These are phyloP conservation scores for Rhododendron kiyosumense DNA, from an alignment of 148 eudicot genomes.

Conservation along the genomic window DNA sequence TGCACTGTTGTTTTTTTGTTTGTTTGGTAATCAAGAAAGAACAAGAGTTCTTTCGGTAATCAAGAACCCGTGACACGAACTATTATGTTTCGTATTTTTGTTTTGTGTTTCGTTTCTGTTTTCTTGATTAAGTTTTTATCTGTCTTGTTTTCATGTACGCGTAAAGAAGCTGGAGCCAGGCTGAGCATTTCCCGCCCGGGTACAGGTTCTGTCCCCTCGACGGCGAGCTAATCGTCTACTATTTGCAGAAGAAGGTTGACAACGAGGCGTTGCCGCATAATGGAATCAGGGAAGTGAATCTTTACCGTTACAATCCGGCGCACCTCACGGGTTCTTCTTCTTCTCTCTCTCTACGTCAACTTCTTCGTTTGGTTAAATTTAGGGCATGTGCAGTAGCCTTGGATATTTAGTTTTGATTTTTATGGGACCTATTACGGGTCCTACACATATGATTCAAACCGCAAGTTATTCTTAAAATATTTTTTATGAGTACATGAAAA, in stretches of 20 bases:
- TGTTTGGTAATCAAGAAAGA: background rate
- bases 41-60: no score
- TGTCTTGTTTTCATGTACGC: background rate
- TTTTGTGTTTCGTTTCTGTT: background rate
- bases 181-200: slow-evolving; percentile 6
- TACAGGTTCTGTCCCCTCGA: slow-evolving; percentile 19
- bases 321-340: slow-evolving; percentile 3
- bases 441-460: no score
- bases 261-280: slow-evolving; percentile 5
- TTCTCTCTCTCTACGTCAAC: background rate
- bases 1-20: background rate
- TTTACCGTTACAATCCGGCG: slow-evolving; percentile 16
- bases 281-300: slow-evolving; percentile 9
- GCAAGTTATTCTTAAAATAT: no score
- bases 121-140: background rate
- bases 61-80: no score
- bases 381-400: background rate
- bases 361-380: background rate
- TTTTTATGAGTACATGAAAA: no score
- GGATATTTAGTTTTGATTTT: no score
- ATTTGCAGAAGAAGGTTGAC: slow-evolving; percentile 17
- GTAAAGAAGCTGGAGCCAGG: background rate
- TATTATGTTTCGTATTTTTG: no score
- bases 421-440: no score
- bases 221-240: slow-evolving; percentile 17